Percentiles rank a stretch among this genome's conserved stretches.
Evolutionary conservation across 2,329 filamentous ascomycete genomes (phyloP).

Genomic region (Ascosphaera apis): DNA sequence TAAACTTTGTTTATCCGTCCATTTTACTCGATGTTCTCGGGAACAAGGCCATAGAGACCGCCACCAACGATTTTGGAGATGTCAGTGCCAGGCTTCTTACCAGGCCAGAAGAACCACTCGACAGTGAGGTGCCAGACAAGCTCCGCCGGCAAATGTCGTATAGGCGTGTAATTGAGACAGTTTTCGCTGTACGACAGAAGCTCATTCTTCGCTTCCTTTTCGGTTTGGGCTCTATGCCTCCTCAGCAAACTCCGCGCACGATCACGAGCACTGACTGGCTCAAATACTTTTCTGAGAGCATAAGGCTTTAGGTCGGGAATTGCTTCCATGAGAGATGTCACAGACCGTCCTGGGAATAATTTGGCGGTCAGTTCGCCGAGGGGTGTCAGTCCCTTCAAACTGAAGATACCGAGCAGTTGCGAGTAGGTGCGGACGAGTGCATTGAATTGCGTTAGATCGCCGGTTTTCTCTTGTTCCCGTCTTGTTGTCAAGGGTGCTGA

Average conservation of each 20-base stretch:
- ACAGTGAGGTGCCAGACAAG: slow-evolving; percentile 15
- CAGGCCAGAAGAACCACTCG: slow-evolving; percentile 14
- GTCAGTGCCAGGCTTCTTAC: slow-evolving; percentile 6
- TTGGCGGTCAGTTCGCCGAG: slow-evolving; percentile 9
- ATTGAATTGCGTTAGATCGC: slow-evolving; percentile 7
- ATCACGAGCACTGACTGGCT: slow-evolving; percentile 2
- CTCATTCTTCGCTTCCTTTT: slow-evolving; percentile 1
- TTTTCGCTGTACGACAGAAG: slow-evolving; percentile 4
- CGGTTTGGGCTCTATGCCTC: not conserved
- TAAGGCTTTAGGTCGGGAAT: slow-evolving; percentile 14
- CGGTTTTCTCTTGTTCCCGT: slow-evolving; percentile 4
- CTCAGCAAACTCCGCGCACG: not conserved
- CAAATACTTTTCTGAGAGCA: slow-evolving; percentile 7
- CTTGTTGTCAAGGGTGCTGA: slow-evolving; percentile 8
- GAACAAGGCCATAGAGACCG: not conserved
- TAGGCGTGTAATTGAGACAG: slow-evolving; percentile 8
- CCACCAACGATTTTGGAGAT: slow-evolving; percentile 4
- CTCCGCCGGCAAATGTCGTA: slow-evolving; percentile 11
- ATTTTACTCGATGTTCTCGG: not conserved
- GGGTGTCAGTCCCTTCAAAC: slow-evolving; percentile 5
- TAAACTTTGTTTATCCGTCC: too few species aligned
- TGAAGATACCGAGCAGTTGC: slow-evolving; percentile 9
- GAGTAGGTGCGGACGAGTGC: slow-evolving; percentile 10
- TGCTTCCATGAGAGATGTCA: slow-evolving; percentile 12
- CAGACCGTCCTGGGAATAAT: slow-evolving; percentile 12